Base-by-base conservation (phyloP, 129 eudicot species). In the Flaveria sonorensis region DNA sequence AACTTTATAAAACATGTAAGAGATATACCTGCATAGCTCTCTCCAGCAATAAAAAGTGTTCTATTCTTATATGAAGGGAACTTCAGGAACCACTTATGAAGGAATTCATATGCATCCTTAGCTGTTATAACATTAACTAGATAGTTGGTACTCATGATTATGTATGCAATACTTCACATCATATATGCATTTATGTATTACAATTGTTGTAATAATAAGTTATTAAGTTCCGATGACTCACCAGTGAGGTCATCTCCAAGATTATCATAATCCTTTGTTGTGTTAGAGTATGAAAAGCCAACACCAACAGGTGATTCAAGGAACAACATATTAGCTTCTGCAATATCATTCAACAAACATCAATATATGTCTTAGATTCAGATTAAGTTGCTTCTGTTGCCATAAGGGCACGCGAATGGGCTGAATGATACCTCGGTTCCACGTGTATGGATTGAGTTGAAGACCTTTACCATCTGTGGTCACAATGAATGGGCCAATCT, bases 271-370 rank as follows among this genome's bases (percentile, higher is more conserved):
- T 92, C 97, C 52, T 70, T 84, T 69, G 87, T 78, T 45, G 89
- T 88, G 56, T 89, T 89, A 1, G 97, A 83, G 81, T 92, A 92
- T 15, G 97, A 92, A 89, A 82, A 92, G 46, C 97, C 97, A 73
- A 88, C 97, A 55, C 97, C 97, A 62, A 86, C 77, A 16, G 97
- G 97, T n/a, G n/a, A n/a, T n/a, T n/a, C n/a, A n/a, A n/a, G n/a
- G n/a, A n/a, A n/a, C 75, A 92, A 68, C 86, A 92, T 84, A 76
- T 92, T 92, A 26, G 98, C 96, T 79, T 89, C 98, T 92, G 92
- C 83, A 79, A 13, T n/a, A 2, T 21, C 19, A 9, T 23, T 30
- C n/a, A 73, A 11, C 39, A 55, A 56, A 40, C 61, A 5, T 14
- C 19, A 19, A 32, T 3, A 1, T 6, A 7, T 56, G 6, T 56